Evolutionary conservation across 768 basidiomycete genomes (phyloP).

Genomic region (Candolleomyces eurysporus): DNA sequence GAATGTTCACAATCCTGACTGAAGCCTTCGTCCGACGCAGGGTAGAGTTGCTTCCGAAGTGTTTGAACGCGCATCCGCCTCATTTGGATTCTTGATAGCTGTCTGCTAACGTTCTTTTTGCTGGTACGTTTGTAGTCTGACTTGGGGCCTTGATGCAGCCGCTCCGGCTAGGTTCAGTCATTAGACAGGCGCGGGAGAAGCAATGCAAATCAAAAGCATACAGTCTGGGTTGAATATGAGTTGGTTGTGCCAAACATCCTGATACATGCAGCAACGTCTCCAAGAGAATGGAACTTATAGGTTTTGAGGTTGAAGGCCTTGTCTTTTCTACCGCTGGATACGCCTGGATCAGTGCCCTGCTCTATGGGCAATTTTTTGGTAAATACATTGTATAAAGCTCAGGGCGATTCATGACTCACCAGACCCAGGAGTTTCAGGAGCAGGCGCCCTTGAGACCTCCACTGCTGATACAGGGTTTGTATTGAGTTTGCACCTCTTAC

Average conservation of each 20-base stretch:
- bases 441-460: too few relatives aligned
- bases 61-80: background rate
- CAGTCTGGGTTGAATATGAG: slow-evolving; percentile 13
- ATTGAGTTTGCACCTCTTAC: background rate
- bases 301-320: slow-evolving; percentile 2
- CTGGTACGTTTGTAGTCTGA: background rate
- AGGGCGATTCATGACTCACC: too few relatives aligned
- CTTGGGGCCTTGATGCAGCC: background rate
- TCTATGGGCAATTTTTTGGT: background rate
- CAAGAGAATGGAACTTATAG: slow-evolving; percentile 5
- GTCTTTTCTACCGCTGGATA: background rate
- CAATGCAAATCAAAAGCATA: too few relatives aligned
- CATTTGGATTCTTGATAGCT: background rate
- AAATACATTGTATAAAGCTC: background rate
- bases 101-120: background rate
- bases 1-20: background rate
- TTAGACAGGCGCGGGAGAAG: too few relatives aligned
- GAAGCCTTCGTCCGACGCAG: background rate
- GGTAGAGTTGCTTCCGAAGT: background rate
- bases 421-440: too few relatives aligned
- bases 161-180: background rate
- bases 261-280: slow-evolving; percentile 1
- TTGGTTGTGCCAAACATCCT: slow-evolving; percentile 3
- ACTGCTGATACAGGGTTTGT: too few relatives aligned
- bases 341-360: too few relatives aligned